Evolutionary conservation across 768 basidiomycete genomes (phyloP), one percentile per base, ranked within the genome.

Genomic region (Macrolepiota dolichaula): DNA sequence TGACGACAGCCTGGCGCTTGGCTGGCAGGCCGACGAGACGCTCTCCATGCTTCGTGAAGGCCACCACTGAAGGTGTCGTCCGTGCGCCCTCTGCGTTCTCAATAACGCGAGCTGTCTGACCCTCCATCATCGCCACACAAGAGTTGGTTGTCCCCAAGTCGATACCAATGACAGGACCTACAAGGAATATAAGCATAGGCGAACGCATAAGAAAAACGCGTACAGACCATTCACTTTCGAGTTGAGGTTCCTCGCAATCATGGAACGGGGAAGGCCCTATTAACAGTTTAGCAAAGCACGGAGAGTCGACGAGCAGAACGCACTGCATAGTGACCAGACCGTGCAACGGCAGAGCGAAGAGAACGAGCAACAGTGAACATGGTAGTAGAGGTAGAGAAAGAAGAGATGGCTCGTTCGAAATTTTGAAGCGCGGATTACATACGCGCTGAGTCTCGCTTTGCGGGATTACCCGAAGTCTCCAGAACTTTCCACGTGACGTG

Each of bases 31-130:
- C 96, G 62, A 97, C 89, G 35, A 98, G 83, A 61, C 96, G 94
- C 74, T 99, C 97, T 59, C 94, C 94, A 68, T 98, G 95, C 75
- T 98, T 97, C 58, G 97, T 94, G 83, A 99, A 99, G 40, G 96
- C 96, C 66, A 98, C 94, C 59, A 98, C 94, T 40, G 97, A 99
- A 2, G 97, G 97, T 15, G 97, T 99, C 64, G 97, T 98, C 67
- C 97, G 88, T 60, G 91, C 92, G 80, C 97, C 96, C 80, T 98
- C 96, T 4, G 96, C 80, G 80, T 98, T 98, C 78, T 98, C 97
- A 67, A 99, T 90, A 65, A 98, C 96, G 66, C 92, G 90, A 53
- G 96, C 85, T 37, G 88, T 89, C 79, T 96, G 88, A 67, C 94
- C 96, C 79, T 98, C 96, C 93, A 96, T 97, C 63, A 97, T 84